phyloP scores from a whole-genome alignment of 108 stramenopile species.

The Cyclotella choctawhatcheeana region DNA sequence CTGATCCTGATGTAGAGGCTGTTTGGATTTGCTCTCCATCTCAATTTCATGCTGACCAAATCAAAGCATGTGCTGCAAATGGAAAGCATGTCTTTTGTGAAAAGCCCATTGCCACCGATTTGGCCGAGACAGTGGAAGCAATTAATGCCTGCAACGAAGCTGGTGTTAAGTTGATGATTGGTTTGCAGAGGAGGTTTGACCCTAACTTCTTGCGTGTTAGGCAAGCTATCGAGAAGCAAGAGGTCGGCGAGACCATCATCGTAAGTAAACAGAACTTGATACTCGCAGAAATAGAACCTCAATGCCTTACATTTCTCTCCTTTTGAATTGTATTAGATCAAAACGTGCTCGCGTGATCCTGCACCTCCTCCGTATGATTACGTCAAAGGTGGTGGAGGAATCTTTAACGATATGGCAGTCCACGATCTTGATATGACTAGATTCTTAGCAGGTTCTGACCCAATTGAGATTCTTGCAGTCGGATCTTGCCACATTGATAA shows the following conservation, averaged over 20 bases:
- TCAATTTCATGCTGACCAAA: too few relatives aligned
- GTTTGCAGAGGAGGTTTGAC: slow-evolving; percentile 94
- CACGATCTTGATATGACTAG: slow-evolving; percentile 97
- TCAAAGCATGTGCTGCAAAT: too few relatives aligned
- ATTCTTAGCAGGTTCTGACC: slow-evolving; percentile 91
- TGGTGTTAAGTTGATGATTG: slow-evolving; percentile 94
- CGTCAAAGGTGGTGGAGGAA: slow-evolving; percentile 96
- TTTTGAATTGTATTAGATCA: too few relatives aligned
- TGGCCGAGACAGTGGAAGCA: slow-evolving; percentile 94
- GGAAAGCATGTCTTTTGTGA: slow-evolving; percentile 97
- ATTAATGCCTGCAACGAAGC: slow-evolving; percentile 93
- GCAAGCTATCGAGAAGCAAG: slow-evolving; percentile 77
- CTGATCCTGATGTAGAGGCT: slow-evolving; percentile 93
- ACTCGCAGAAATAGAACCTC: too few relatives aligned
- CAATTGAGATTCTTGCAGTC: slow-evolving; percentile 89
- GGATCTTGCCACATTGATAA: slow-evolving; percentile 96
- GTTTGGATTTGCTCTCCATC: slow-evolving; percentile 97
- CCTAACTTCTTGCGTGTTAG: slow-evolving; percentile 93
- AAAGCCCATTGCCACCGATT: slow-evolving; percentile 95
- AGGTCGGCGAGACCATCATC: slow-evolving; percentile 90
- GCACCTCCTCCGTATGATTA: too few relatives aligned
- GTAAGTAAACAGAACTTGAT: slow-evolving; percentile 53
- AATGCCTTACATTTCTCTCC: too few relatives aligned
- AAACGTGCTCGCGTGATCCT: too few relatives aligned
- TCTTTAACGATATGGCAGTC: too few relatives aligned